These are phyloP conservation scores for Breviolum minutum DNA, from an alignment of 73 alveolate genomes.

Conservation along the genomic window DNA sequence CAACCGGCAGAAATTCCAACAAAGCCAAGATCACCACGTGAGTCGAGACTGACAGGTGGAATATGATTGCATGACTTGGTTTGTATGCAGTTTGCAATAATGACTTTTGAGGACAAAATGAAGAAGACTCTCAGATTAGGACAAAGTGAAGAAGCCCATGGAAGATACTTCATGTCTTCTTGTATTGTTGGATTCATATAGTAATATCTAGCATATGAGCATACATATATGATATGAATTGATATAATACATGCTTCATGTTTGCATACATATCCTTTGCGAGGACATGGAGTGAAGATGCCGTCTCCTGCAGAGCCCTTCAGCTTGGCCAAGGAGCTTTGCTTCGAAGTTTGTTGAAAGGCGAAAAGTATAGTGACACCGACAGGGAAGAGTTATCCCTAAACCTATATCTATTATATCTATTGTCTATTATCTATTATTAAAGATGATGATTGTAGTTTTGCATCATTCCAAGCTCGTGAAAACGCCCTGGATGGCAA, in stretches of 20 bases:
- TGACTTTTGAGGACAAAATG: background rate
- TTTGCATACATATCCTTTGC: background rate
- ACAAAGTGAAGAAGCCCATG: too few species aligned
- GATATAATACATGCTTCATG: background rate
- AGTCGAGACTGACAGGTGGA: background rate
- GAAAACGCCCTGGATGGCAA: background rate
- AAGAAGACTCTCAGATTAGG: too few species aligned
- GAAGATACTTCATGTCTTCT: too few species aligned
- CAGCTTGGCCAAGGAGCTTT: conserved; percentile 62
- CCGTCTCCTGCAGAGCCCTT: conserved; percentile 88
- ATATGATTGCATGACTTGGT: background rate
- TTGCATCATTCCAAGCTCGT: background rate
- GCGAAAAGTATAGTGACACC: background rate
- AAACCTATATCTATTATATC: background rate
- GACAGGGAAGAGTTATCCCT: background rate
- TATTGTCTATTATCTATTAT: too few species aligned
- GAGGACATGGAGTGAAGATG: conserved; percentile 70
- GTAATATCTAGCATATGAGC: background rate
- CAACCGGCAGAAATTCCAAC: background rate
- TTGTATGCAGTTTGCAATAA: background rate
- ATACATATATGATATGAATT: too few species aligned
- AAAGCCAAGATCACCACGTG: background rate
- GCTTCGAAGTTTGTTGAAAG: background rate
- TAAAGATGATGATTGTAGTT: too few species aligned
- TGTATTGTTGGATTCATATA: too few species aligned